phyloP scores from a whole-genome alignment of 2,329 filamentous ascomycete genomes.

The Ciborinia camelliae region DNA sequence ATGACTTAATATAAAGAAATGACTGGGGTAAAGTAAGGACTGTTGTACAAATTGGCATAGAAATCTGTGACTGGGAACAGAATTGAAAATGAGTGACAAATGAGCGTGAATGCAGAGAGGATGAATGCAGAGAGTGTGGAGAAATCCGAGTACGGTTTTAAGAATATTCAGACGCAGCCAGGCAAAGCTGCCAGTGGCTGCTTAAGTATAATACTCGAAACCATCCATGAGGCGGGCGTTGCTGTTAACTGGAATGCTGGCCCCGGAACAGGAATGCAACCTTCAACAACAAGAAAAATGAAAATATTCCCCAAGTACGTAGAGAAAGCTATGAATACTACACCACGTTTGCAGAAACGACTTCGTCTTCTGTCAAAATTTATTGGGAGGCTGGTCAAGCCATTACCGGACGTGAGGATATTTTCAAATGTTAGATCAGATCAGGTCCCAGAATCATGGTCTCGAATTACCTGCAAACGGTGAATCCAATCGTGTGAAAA shows the following conservation, averaged over 20 bases:
- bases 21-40: not conserved
- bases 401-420: not conserved
- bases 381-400: not conserved
- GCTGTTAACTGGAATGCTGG: conserved; percentile 11
- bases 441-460: not conserved
- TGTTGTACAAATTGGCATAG: not conserved
- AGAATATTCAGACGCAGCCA: not conserved
- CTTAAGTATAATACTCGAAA: conserved; percentile 10
- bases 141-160: not conserved
- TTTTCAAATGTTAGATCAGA: not conserved
- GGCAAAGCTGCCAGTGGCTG: conserved; percentile 2
- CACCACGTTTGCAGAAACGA: not conserved
- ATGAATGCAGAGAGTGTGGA: conserved; percentile 2
- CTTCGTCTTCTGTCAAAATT: conserved; percentile 1
- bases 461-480: not conserved
- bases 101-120: not conserved
- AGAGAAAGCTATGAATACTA: not conserved
- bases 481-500: not conserved
- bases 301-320: not conserved
- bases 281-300: not conserved
- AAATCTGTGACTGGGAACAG: not conserved
- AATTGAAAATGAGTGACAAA: conserved; percentile 1
- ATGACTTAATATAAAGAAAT: too few species aligned
- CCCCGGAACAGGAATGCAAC: not conserved
- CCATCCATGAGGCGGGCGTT: not conserved